Evolutionary conservation across 2,329 filamentous ascomycete genomes (phyloP).

Genomic region (Kalaharituber pfeilii): DNA sequence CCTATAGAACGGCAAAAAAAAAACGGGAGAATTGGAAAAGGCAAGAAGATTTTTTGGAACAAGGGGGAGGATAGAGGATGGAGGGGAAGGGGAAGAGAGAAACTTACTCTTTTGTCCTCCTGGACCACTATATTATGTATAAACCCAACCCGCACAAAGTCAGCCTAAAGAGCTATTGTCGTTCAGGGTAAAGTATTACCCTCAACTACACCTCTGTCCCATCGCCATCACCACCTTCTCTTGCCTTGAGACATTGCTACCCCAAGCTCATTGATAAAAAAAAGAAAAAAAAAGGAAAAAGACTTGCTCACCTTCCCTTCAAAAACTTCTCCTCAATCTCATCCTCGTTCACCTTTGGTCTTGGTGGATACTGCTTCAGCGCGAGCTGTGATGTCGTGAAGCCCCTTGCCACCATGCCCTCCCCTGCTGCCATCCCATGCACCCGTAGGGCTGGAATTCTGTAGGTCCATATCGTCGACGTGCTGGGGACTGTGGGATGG

Average conservation of each 20-base stretch:
- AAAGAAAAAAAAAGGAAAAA: not conserved
- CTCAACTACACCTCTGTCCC: too few species aligned
- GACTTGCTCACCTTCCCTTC: constrained; percentile 40
- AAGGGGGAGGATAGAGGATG: not conserved
- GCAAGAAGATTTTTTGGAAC: not conserved
- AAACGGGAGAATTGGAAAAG: not conserved
- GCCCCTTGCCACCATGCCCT: too few species aligned
- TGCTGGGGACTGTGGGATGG: too few species aligned
- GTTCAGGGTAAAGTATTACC: too few species aligned
- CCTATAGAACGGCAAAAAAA: too few species aligned
- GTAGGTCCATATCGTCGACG: too few species aligned
- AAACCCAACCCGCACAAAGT: not conserved
- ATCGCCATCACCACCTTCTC: too few species aligned
- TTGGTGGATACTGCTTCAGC: constrained; percentile 52
- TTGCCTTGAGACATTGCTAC: too few species aligned
- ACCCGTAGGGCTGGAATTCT: too few species aligned
- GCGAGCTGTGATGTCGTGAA: too few species aligned
- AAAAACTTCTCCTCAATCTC: constrained; percentile 76
- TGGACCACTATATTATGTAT: constrained; percentile 43
- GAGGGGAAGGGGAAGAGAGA: constrained; percentile 7
- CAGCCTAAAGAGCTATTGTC: too few species aligned
- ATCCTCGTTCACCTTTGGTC: constrained; percentile 53
- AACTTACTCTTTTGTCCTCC: constrained; percentile 86
- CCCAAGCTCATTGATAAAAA: not conserved
- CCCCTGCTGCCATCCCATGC: too few species aligned